Evolutionary conservation across 1,284 basidiomycete genomes (phyloP).

Genomic region (Pterulicium gracile): DNA sequence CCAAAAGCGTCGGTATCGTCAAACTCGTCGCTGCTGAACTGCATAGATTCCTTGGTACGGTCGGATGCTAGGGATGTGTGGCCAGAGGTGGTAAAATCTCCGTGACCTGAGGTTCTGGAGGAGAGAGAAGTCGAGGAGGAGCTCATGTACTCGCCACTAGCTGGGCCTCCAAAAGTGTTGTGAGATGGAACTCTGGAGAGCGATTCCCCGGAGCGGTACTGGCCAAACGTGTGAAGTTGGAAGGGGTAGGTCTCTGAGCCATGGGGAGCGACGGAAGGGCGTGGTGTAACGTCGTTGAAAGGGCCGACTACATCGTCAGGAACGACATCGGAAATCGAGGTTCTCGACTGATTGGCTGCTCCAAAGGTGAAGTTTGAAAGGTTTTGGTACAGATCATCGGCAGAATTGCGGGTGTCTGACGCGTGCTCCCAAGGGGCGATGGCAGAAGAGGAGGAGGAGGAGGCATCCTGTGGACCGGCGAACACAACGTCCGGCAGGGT

Average conservation of each 20-base stretch:
- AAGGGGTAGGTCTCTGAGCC: background rate
- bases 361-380: background rate
- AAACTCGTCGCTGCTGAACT: constrained; percentile 2
- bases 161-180: background rate
- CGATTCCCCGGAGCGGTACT: background rate
- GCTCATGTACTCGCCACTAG: background rate
- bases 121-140: background rate
- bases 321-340: background rate
- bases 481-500: background rate
- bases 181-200: background rate
- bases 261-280: constrained; percentile 1
- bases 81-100: background rate
- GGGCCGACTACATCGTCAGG: background rate
- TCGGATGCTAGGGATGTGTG: background rate
- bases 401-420: background rate
- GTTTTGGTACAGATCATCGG: background rate
- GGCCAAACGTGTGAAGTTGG: background rate
- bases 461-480: background rate
- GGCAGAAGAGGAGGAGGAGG: background rate
- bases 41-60: background rate
- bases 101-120: background rate
- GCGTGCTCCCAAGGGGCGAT: too few relatives aligned
- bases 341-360: background rate
- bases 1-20: constrained; percentile 1
- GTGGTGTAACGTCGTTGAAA: constrained; percentile 1